Conservation (phyloP, 768 basidiomycete species). For the Boletus rubescentipes region DNA sequence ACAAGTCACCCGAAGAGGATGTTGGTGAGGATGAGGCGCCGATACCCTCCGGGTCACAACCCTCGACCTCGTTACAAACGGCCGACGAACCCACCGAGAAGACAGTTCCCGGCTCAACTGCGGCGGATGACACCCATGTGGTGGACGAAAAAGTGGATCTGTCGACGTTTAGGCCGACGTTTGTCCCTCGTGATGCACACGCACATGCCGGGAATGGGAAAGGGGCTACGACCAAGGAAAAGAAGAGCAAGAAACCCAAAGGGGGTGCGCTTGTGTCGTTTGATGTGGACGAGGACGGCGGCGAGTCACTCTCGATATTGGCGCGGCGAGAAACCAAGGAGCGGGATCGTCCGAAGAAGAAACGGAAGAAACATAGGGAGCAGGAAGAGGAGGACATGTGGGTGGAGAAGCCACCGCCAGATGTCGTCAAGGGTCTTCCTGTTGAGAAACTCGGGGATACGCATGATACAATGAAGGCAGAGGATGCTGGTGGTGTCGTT, state of each 20-base stretch:
- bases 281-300: constrained; percentile 66
- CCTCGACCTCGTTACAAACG: constrained; percentile 8
- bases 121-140: not conserved
- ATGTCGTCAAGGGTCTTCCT: constrained; percentile 42
- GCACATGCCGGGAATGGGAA: constrained; percentile 44
- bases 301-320: constrained; percentile 32
- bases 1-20: constrained; percentile 21
- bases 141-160: constrained; percentile 45
- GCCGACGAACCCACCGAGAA: not conserved
- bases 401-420: constrained; percentile 63
- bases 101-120: not conserved
- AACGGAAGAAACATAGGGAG: constrained; percentile 39
- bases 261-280: constrained; percentile 64
- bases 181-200: constrained; percentile 54
- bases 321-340: constrained; percentile 35
- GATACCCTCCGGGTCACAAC: constrained; percentile 5
- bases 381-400: constrained; percentile 60
- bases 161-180: constrained; percentile 85
- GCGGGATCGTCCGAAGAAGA: constrained; percentile 41
- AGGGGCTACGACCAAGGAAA: constrained; percentile 44
- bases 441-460: constrained; percentile 12
- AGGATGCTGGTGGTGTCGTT: constrained; percentile 18
- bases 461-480: constrained; percentile 6
- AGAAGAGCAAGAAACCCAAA: constrained; percentile 49
- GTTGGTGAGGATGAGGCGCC: not conserved